phyloP scores from a whole-genome alignment of 2,329 filamentous ascomycete genomes.

The Fusarium sp. region DNA sequence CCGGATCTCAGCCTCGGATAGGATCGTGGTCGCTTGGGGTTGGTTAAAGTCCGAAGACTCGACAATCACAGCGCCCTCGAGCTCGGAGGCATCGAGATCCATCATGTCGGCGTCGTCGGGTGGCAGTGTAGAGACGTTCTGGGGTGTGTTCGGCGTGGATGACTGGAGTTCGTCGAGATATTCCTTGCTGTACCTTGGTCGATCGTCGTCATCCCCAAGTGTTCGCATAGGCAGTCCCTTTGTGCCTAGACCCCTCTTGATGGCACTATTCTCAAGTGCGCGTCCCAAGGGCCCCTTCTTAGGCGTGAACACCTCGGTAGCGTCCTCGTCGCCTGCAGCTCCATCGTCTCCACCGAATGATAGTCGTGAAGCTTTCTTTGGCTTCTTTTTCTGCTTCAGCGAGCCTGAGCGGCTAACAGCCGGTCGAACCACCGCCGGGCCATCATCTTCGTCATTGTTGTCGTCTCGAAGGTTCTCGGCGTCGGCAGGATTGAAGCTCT shows the following conservation, averaged over 20 bases:
- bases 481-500: conserved; percentile 63
- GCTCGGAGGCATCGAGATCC: conserved; percentile 68
- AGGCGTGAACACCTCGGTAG: conserved; percentile 65
- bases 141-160: conserved; percentile 86
- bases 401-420: conserved; percentile 60
- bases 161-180: conserved; percentile 87
- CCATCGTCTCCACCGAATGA: conserved; percentile 76
- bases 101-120: conserved; percentile 63
- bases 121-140: conserved; percentile 63
- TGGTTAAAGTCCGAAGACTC: conserved; percentile 53
- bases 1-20: conserved; percentile 85
- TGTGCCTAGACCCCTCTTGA: conserved; percentile 62
- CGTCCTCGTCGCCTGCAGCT: conserved; percentile 64
- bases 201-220: conserved; percentile 71
- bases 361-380: conserved; percentile 68
- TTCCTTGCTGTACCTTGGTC: conserved; percentile 86
- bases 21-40: conserved; percentile 65
- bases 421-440: conserved; percentile 63
- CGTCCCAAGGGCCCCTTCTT: conserved; percentile 76
- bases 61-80: conserved; percentile 75
- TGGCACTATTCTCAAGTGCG: conserved; percentile 74
- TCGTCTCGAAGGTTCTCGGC: conserved; percentile 48
- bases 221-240: conserved; percentile 67
- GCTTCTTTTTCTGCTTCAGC: conserved; percentile 74
- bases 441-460: conserved; percentile 58